Base-by-base conservation (phyloP, 2,329 filamentous ascomycete genomes). In the Trichoderma afroharzianum region DNA sequence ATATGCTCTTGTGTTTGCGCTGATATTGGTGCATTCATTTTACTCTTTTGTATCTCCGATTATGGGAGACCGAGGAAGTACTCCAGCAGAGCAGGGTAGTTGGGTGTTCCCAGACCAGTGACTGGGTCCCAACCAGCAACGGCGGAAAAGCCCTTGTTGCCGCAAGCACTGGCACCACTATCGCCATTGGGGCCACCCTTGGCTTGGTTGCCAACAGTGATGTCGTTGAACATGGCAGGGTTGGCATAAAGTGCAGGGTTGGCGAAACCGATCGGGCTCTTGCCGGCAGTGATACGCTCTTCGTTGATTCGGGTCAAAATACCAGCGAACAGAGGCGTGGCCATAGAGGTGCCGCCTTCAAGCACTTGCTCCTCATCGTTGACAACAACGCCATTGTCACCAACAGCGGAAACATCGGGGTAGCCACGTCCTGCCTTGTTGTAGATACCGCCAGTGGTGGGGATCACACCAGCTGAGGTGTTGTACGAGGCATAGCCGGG, bases 261-360 rank as follows among this genome's bases (percentile, higher is more conserved):
- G 11, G 81, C 76, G 61, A 83, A 76, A 39, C 79, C 79, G 2
- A 80, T 73, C 0, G 75, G 71, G 11, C 75, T 72, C 75, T 80
- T 80, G 9, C 77, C 77, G 1, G 73, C 75, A n/a, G 70, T 70
- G 58, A 80, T 57, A 11, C 78, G 74, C 73, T 77, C 76, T 53
- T 76, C 78, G 30, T 80, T 80, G 7, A 80, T 76, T 59, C 80
- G 73, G n/a, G 74, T 78, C 55, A 82, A 73, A 68, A 83, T 79
- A 43, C 75, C 75, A 6, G 75, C 80, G n/a, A 81, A 78, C 15
- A 79, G 76, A 3, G 81, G 81, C 5, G 79, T 78, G 6, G 79
- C 77, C 39, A 78, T 79, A 63, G 83, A 86, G 0, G 88, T 89
- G 15, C 87, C 87, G 63, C 81, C 86, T 0, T 84, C 81, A 32